A percentile compares a stretch with the other conserved stretches of the same genome.
Evolutionary conservation across 106 monocot genomes (phyloP).

Genomic region (Dendrobium huoshanense): DNA sequence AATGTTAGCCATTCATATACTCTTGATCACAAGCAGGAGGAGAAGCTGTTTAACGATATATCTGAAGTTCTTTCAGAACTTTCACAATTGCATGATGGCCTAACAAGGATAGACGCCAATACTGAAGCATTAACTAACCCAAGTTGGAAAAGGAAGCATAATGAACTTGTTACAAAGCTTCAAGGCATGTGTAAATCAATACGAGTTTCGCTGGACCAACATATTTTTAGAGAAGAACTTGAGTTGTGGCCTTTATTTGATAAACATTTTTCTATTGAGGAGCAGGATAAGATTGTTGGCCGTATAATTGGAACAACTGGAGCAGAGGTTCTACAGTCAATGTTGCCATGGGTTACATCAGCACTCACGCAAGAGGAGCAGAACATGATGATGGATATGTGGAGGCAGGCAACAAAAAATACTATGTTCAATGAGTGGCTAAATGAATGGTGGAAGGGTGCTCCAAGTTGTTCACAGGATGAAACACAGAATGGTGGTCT

Average conservation of each 20-base stretch:
- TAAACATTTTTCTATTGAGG: constrained; percentile 89
- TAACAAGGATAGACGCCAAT: constrained; percentile 11
- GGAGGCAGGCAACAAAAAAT: constrained; percentile 90
- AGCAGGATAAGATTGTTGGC: constrained; percentile 97
- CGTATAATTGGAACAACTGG: constrained; percentile 96
- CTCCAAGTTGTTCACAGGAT: constrained; percentile 35
- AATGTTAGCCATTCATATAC: constrained; percentile 99
- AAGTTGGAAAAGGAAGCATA: constrained; percentile 48
- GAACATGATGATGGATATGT: constrained; percentile 97
- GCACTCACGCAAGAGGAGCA: constrained; percentile 92
- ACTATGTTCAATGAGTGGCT: constrained; percentile 99
- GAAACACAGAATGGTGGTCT: constrained; percentile 13
- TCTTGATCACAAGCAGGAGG: constrained; percentile 95
- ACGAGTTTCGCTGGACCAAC: constrained; percentile 88
- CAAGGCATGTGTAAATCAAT: constrained; percentile 99
- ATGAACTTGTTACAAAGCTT: constrained; percentile 89
- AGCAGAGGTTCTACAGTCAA: constrained; percentile 95
- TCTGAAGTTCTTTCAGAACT: constrained; percentile 77
- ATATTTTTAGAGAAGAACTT: constrained; percentile 92
- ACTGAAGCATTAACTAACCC: constrained; percentile 14
- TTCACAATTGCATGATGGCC: constrained; percentile 44
- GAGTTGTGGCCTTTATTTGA: constrained; percentile 98
- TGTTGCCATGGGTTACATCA: constrained; percentile 99
- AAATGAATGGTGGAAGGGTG: constrained; percentile 94
- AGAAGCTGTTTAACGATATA: constrained; percentile 90